These are phyloP conservation scores for Cladosporium sp. DNA, from an alignment of 2,329 filamentous ascomycete genomes.

Conservation along the genomic window DNA sequence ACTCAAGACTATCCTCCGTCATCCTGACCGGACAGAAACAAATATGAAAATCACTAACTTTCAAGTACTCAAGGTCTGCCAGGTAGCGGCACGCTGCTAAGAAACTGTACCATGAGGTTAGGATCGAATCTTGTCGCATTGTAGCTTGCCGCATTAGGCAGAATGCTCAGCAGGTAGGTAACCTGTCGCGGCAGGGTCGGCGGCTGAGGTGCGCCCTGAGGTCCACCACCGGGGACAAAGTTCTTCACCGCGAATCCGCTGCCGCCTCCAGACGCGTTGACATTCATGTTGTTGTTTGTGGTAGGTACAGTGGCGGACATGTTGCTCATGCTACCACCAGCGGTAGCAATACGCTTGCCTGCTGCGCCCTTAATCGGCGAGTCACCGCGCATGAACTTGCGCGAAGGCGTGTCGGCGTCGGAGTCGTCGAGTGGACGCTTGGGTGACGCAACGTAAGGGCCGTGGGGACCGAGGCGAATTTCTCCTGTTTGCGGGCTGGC, in stretches of 20 bases:
- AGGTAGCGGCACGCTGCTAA: conserved; percentile 54
- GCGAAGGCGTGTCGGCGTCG: conserved; percentile 68
- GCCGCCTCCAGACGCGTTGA: conserved; percentile 15
- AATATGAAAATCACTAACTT: too few relatives aligned
- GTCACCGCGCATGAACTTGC: conserved; percentile 83
- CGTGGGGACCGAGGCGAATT: conserved; percentile 30
- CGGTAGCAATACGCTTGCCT: conserved; percentile 61
- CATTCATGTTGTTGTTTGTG: conserved; percentile 1
- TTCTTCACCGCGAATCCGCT: conserved; percentile 31
- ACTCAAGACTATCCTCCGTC: too few relatives aligned
- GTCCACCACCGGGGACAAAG: conserved; percentile 22
- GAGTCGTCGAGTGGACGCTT: conserved; percentile 55
- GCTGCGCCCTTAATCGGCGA: conserved; percentile 91
- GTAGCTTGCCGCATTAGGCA: conserved; percentile 71
- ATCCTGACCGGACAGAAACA: too few relatives aligned
- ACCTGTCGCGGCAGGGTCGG: conserved; percentile 69
- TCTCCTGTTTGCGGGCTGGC: conserved; percentile 15
- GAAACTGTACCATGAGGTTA: conserved; percentile 65
- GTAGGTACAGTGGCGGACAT: conserved; percentile 22
- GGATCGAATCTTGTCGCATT: conserved; percentile 66
- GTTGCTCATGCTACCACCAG: conserved; percentile 16
- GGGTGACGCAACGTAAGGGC: conserved; percentile 38
- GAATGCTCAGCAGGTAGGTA: conserved; percentile 45
- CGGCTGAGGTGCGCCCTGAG: conserved; percentile 31
- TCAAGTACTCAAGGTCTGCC: not conserved